Conservation (phyloP, 2,329 filamentous ascomycete genomes). For the Chaetomiaceae sp. region DNA sequence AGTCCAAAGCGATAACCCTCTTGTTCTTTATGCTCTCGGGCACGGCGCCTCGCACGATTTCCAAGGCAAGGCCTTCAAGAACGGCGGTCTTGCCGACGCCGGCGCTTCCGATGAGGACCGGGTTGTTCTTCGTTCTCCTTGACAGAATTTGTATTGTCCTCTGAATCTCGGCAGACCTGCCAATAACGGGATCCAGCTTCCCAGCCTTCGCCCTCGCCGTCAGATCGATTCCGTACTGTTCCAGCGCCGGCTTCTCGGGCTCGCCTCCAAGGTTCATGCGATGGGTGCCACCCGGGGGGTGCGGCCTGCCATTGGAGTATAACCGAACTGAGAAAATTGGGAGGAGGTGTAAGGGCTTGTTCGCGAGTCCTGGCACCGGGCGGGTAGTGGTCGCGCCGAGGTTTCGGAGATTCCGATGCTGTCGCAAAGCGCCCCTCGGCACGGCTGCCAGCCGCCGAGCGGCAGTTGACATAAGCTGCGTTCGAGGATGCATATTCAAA, state of each 20-base stretch:
- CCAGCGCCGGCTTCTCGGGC: constrained; percentile 76
- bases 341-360: constrained; percentile 26
- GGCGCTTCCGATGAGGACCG: constrained; percentile 84
- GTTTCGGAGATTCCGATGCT: constrained; percentile 17
- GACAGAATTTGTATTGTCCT: constrained; percentile 92
- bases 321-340: constrained; percentile 40
- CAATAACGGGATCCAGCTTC: constrained; percentile 93
- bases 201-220: constrained; percentile 79
- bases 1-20: constrained; percentile 76
- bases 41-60: constrained; percentile 88
- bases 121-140: constrained; percentile 90
- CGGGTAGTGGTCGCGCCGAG: constrained; percentile 5
- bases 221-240: constrained; percentile 86
- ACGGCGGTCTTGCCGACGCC: constrained; percentile 94
- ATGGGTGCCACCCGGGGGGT: constrained; percentile 87
- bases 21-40: constrained; percentile 96
- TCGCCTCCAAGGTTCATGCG: constrained; percentile 80
- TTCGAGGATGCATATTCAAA: constrained; percentile 35
- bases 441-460: constrained; percentile 29
- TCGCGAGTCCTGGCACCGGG: neutral
- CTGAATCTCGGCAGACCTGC: constrained; percentile 84
- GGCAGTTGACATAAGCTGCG: constrained; percentile 32
- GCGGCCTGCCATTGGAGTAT: constrained; percentile 68
- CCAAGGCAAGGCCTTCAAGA: constrained; percentile 79
- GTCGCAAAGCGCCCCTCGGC: constrained; percentile 19